These are phyloP conservation scores for Periconia digitata DNA, from an alignment of 2,329 filamentous ascomycete genomes.

Conservation along the genomic window DNA sequence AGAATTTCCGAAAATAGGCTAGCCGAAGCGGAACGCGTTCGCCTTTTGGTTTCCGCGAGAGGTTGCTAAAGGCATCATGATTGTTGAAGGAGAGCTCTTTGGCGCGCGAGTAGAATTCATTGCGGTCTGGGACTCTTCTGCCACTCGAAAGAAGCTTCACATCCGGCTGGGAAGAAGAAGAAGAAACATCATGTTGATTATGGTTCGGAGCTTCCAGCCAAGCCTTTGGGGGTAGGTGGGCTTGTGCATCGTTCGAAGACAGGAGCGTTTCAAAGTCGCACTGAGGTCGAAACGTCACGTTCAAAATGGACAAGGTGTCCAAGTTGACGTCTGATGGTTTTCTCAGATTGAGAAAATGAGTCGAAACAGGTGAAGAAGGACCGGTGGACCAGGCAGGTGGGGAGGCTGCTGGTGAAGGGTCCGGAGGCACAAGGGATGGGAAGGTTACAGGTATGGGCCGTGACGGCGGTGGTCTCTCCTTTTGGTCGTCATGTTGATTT, in stretches of 20 bases:
- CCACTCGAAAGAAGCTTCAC: constrained; percentile 50
- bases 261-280: constrained; percentile 46
- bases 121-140: constrained; percentile 49
- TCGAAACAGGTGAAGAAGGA: constrained; percentile 44
- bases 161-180: constrained; percentile 18
- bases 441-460: constrained; percentile 55
- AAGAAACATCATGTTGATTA: constrained; percentile 26
- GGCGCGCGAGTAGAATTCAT: constrained; percentile 52
- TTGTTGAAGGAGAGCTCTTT: constrained; percentile 58
- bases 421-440: constrained; percentile 48
- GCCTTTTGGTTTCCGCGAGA: constrained; percentile 52
- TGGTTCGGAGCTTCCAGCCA: constrained; percentile 35
- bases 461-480: constrained; percentile 51
- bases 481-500: constrained; percentile 42
- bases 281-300: constrained; percentile 43
- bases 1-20: constrained; percentile 62
- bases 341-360: constrained; percentile 46
- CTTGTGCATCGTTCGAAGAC: constrained; percentile 33
- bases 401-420: constrained; percentile 24
- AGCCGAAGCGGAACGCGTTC: constrained; percentile 53
- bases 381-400: constrained; percentile 37
- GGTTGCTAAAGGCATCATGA: constrained; percentile 59
- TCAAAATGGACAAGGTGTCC: constrained; percentile 45
- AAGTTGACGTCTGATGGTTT: constrained; percentile 46
- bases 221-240: constrained; percentile 43